Percentiles rank a stretch among this genome's conserved stretches.
phyloP scores from a whole-genome alignment of 2,329 filamentous ascomycete genomes.

The Aspergillus flavus region DNA sequence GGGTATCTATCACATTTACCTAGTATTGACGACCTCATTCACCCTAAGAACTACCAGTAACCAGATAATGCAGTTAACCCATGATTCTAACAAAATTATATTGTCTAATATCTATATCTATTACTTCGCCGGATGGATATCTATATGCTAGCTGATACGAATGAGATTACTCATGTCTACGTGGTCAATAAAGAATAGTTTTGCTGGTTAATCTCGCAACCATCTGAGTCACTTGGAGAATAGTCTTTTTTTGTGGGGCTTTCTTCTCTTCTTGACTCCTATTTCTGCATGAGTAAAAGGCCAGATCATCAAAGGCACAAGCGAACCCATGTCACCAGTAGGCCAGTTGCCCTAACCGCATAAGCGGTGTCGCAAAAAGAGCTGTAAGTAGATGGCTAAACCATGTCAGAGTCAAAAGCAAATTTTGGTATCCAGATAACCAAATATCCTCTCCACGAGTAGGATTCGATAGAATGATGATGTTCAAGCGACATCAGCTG shows the following conservation, averaged over 20 bases:
- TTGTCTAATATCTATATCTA: slow-evolving; percentile 9
- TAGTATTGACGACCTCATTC: not conserved
- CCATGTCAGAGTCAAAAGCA: slow-evolving; percentile 8
- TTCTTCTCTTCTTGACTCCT: slow-evolving; percentile 4
- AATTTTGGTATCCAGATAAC: slow-evolving; percentile 11
- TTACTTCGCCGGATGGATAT: not conserved
- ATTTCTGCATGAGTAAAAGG: not conserved
- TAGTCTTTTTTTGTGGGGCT: slow-evolving; percentile 2
- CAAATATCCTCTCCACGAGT: slow-evolving; percentile 5
- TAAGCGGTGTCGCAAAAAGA: not conserved
- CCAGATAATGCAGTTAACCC: not conserved
- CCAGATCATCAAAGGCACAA: slow-evolving; percentile 2
- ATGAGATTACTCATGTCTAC: slow-evolving; percentile 5
- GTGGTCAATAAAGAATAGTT: not conserved
- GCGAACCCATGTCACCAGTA: not conserved
- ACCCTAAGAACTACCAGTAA: not conserved
- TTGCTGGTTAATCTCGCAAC: not conserved
- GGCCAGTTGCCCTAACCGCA: not conserved
- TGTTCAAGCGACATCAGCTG: slow-evolving; percentile 15
- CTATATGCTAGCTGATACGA: not conserved
- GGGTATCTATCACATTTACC: slow-evolving; percentile 14
- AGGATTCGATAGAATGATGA: slow-evolving; percentile 1
- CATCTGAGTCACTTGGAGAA: slow-evolving; percentile 6
- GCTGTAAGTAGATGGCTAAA: slow-evolving; percentile 9
- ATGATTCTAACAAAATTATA: not conserved